Conservation (phyloP, 129 eudicot genomes). For the Flaveria brownii region DNA sequence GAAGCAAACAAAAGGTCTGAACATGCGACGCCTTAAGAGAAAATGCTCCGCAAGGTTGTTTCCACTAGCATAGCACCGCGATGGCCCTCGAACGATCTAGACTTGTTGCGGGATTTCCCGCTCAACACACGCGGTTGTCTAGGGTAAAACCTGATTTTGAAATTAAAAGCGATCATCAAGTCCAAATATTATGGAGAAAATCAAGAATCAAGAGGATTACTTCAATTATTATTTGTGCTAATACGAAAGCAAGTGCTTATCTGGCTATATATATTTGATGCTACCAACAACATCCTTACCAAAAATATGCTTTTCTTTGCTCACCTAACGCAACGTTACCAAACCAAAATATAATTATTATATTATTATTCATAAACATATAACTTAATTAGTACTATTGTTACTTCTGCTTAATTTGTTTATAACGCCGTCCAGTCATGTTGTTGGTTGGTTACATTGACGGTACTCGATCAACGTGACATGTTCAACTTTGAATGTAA, state of each 20-base stretch:
- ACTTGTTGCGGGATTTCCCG: too few relatives aligned
- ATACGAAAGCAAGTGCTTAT: background rate
- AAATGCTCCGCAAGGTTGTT: too few relatives aligned
- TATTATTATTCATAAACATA: background rate
- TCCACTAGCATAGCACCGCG: too few relatives aligned
- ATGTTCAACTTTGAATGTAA: too few relatives aligned
- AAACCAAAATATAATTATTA: slow-evolving; percentile 2
- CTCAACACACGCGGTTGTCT: too few relatives aligned
- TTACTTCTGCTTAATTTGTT: background rate
- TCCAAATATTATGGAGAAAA: background rate
- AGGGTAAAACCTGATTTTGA: too few relatives aligned
- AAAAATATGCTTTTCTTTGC: slow-evolving; percentile 34
- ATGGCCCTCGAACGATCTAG: too few relatives aligned
- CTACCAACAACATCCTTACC: slow-evolving; percentile 27
- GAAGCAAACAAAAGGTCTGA: too few relatives aligned
- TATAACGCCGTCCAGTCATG: background rate
- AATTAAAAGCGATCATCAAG: background rate
- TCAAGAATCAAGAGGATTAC: background rate
- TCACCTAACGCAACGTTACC: slow-evolving; percentile 19
- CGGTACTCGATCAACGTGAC: too few relatives aligned
- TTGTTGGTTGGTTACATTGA: background rate
- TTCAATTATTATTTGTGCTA: background rate
- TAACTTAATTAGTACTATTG: background rate
- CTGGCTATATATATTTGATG: slow-evolving; percentile 13
- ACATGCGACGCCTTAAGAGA: too few relatives aligned